phyloP scores from a whole-genome alignment of 1,284 basidiomycete genomes.

The Rhodotorula sp. region DNA sequence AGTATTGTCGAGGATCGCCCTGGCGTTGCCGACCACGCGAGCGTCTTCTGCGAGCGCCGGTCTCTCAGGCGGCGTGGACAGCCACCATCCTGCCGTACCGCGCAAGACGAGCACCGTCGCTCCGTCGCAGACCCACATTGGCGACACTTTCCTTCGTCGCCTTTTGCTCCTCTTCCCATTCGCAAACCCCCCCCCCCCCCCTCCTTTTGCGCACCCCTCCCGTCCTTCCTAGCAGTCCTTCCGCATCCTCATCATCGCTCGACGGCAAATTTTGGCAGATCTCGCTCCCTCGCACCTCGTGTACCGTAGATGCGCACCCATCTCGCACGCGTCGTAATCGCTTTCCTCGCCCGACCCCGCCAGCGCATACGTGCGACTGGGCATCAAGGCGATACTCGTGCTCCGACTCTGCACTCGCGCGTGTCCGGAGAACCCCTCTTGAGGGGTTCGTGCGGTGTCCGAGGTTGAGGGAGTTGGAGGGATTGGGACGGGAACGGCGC shows the following conservation, averaged over 20 bases:
- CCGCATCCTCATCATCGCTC: too few relatives aligned
- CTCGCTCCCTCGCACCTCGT: too few relatives aligned
- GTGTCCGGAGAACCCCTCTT: not conserved
- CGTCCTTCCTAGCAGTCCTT: too few relatives aligned
- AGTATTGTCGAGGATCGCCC: too few relatives aligned
- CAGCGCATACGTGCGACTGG: not conserved
- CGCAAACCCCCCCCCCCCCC: not conserved
- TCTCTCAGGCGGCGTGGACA: too few relatives aligned
- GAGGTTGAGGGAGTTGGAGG: not conserved
- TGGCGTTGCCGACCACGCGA: too few relatives aligned
- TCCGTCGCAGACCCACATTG: too few relatives aligned
- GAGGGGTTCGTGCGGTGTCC: not conserved
- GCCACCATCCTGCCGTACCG: too few relatives aligned
- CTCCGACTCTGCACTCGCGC: not conserved
- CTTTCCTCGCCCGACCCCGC: not conserved
- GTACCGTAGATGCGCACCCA: too few relatives aligned
- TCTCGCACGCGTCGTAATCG: not conserved
- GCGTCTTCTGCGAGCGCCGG: too few relatives aligned
- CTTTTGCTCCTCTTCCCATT: not conserved
- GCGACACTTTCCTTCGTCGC: not conserved
- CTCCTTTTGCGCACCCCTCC: not conserved
- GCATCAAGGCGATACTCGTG: slow-evolving; percentile 4
- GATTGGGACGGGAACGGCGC: not conserved
- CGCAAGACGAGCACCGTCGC: too few relatives aligned
- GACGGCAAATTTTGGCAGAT: too few relatives aligned